Percentiles rank a stretch among this genome's conserved stretches.
phyloP scores from a whole-genome alignment of 306 rosid species.

The Trichosanthes truncata region DNA sequence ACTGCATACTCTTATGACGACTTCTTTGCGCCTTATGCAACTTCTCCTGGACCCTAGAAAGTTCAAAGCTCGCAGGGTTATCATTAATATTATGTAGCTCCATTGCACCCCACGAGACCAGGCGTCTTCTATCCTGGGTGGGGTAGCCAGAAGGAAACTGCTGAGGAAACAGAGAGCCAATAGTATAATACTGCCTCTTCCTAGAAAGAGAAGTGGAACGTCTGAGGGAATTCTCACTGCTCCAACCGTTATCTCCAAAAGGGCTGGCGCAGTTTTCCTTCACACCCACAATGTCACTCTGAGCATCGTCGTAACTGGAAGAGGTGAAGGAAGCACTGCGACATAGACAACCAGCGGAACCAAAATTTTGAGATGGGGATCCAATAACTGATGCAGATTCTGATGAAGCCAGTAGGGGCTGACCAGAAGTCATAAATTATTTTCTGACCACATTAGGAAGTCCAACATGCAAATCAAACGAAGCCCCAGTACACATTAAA shows the following conservation, averaged over 20 bases:
- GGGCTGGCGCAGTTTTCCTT: conserved; percentile 14
- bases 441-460: conserved; percentile 34
- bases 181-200: conserved; percentile 13
- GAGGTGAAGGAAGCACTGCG: conserved; percentile 28
- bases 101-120: conserved; percentile 61
- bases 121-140: conserved; percentile 32
- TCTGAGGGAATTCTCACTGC: conserved; percentile 9
- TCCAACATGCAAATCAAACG: conserved; percentile 4
- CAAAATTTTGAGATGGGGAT: conserved; percentile 19
- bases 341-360: conserved; percentile 18
- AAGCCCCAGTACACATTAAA: not conserved
- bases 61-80: conserved; percentile 33
- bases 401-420: conserved; percentile 38
- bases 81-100: conserved; percentile 37
- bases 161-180: conserved; percentile 20
- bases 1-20: conserved; percentile 54
- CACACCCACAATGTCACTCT: conserved; percentile 15
- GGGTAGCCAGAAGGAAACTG: conserved; percentile 55
- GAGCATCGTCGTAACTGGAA: conserved; percentile 19
- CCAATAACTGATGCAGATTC: conserved; percentile 25
- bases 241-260: conserved; percentile 22
- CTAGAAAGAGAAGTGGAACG: conserved; percentile 4
- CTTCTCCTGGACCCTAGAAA: conserved; percentile 38
- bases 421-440: conserved; percentile 52
- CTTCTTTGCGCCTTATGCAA: conserved; percentile 41